Conservation (phyloP, 1,284 basidiomycete genomes). For the Ceratobasidium sp. region DNA sequence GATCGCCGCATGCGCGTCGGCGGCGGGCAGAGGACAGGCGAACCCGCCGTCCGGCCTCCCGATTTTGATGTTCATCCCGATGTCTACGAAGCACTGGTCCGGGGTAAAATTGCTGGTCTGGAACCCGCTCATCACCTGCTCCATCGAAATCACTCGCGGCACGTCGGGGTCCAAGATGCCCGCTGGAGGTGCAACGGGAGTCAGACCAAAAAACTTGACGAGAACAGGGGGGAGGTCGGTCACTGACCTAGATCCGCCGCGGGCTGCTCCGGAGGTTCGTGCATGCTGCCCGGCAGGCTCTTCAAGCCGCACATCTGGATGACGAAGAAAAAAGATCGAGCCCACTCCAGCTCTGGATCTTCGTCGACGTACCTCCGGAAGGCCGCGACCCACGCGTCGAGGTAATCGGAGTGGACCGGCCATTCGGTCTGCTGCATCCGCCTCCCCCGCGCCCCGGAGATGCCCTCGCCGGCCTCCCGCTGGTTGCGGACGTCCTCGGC, state of each 20-base stretch:
- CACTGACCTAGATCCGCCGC: neutral
- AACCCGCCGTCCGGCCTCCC: neutral
- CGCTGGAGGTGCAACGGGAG: neutral
- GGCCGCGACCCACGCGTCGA: neutral
- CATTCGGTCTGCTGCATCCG: constrained; percentile 2
- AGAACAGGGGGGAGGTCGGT: neutral
- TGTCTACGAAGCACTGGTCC: constrained; percentile 17
- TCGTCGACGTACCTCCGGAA: neutral
- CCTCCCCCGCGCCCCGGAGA: neutral
- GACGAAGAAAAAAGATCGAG: constrained; percentile 18
- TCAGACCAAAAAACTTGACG: neutral
- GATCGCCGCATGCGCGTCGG: neutral
- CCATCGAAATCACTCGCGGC: neutral
- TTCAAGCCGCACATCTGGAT: constrained; percentile 41
- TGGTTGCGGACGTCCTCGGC: neutral
- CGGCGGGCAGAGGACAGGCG: constrained; percentile 2
- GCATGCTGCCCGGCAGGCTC: constrained; percentile 3
- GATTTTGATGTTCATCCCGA: neutral
- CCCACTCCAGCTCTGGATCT: constrained; percentile 8
- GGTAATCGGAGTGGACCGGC: constrained; percentile 18
- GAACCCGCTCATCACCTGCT: neutral
- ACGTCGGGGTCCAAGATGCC: neutral
- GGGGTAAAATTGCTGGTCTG: neutral
- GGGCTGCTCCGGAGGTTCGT: constrained; percentile 12
- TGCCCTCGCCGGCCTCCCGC: neutral